Evolutionary conservation across 1,284 basidiomycete genomes (phyloP).

Genomic region (Trichosporon sp.): DNA sequence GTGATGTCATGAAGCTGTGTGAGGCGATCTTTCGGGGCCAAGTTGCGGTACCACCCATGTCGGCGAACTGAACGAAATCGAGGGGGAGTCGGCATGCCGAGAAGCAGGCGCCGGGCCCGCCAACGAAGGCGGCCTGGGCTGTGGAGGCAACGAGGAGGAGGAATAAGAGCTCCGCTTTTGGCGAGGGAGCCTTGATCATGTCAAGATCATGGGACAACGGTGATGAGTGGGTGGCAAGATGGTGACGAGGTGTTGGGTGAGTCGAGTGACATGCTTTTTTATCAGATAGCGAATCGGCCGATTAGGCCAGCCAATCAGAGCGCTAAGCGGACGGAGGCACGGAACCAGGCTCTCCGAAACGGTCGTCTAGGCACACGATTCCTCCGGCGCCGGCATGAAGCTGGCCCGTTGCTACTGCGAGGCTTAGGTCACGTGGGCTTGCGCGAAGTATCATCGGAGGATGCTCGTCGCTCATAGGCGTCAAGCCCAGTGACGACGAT

Average conservation of each 20-base stretch:
- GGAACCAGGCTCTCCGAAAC: background rate
- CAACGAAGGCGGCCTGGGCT: background rate
- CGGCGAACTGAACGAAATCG: constrained; percentile 5
- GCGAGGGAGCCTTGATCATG: background rate
- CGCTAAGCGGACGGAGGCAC: background rate
- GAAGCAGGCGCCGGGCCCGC: constrained; percentile 6
- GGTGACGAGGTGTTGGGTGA: background rate
- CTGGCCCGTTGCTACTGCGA: no score
- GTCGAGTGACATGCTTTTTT: background rate
- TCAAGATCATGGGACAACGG: background rate
- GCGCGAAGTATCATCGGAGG: no score
- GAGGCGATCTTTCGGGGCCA: constrained; percentile 1
- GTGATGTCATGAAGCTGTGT: constrained; percentile 13
- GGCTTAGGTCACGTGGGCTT: no score
- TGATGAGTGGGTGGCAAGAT: background rate
- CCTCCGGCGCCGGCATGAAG: no score
- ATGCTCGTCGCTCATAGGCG: no score
- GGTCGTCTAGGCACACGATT: background rate
- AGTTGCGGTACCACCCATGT: constrained; percentile 1
- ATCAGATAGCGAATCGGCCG: constrained; percentile 4
- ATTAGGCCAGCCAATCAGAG: background rate
- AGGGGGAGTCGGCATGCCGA: constrained; percentile 13
- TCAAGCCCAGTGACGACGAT: no score
- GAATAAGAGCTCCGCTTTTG: background rate
- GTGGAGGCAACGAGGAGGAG: background rate